Evolutionary conservation across 495 filamentous ascomycete genomes (phyloP), one percentile per base, ranked within the genome.

Genomic region (Podospora pseudocomata): DNA sequence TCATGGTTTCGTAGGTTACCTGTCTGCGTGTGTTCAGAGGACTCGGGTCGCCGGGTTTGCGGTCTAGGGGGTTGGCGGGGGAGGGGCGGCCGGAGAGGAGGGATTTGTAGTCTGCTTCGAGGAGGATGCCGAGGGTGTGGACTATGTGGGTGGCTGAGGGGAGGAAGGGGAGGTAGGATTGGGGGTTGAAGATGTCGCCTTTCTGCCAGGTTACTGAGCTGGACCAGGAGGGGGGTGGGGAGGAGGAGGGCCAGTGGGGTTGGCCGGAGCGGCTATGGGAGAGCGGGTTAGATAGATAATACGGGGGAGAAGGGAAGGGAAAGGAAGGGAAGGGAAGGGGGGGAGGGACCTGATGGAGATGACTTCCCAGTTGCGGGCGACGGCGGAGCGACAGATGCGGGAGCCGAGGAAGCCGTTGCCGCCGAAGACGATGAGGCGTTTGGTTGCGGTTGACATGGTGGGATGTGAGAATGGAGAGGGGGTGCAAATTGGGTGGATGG

Each of bases 81-180:
- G 90, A 91, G 72, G 95, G 93, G 60, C 85, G 86, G 19, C 95
- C 96, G 64, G 85, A 87, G 54, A 99, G 76, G 4, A 97, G 92
- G 67, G 90, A 91, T 80, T 99, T 98, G 84, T 99, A 99, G 79
- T 99, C 95, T 7, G 94, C 94, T 80, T 99, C 95, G 15, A 99
- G 85, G n/a, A 99, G 83, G 64, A 99, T 98, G 6, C 95, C 95
- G 89, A 97, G 91, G 69, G 83, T 90, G 80, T 99, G 95, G 23
- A 99, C 90, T 16, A 98, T 93, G 34, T 88, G 92, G 74, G 91
- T 88, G 58, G 94, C 91, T 39, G 83, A 86, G 61, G 84, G 82
- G 65, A 99, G 84, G 32, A 91, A 84, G 2, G 88, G 77, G 26
- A 85, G 86, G 80, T 97, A 99, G 59, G 88, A 89, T 0, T 85